Conservation (phyloP, 768 basidiomycete species). For the Mycena epipterygia region DNA sequence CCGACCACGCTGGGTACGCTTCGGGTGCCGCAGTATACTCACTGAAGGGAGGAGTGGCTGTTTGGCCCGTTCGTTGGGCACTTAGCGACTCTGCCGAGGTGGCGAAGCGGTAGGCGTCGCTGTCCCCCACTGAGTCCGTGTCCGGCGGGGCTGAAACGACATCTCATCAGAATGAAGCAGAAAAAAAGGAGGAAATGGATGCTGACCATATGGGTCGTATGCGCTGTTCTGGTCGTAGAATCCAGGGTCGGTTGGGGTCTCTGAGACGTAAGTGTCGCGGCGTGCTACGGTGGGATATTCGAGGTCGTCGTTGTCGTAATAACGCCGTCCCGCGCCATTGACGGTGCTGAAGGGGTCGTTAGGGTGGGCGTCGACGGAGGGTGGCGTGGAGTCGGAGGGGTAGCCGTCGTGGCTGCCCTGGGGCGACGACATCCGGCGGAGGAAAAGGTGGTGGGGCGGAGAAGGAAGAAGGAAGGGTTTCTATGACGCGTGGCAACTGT, state of each 20-base stretch:
- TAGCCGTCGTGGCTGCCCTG: constrained; percentile 71
- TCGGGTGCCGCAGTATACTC: constrained; percentile 59
- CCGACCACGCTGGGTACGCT: constrained; percentile 94
- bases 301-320: constrained; percentile 85
- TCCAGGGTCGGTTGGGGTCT: constrained; percentile 23
- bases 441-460: background rate
- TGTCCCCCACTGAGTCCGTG: constrained; percentile 85
- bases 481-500: constrained; percentile 27
- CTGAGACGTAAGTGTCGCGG: constrained; percentile 76
- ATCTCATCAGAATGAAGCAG: background rate
- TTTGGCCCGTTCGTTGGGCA: constrained; percentile 14
- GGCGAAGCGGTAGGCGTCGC: constrained; percentile 74
- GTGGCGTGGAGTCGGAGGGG: constrained; percentile 68
- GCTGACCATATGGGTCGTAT: constrained; percentile 35
- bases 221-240: constrained; percentile 65
- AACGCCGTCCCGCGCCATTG: constrained; percentile 57
- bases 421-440: constrained; percentile 34
- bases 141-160: constrained; percentile 75
- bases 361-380: constrained; percentile 71
- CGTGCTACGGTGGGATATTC: constrained; percentile 71
- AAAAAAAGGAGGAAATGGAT: background rate
- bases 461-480: constrained; percentile 6
- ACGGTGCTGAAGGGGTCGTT: constrained; percentile 74
- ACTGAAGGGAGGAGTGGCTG: constrained; percentile 27
- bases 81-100: constrained; percentile 82